Evolutionary conservation across 176 grass and related monocot species (phyloP), one percentile per base, ranked within the genome.

Genomic region (Pontederia paniculata): DNA sequence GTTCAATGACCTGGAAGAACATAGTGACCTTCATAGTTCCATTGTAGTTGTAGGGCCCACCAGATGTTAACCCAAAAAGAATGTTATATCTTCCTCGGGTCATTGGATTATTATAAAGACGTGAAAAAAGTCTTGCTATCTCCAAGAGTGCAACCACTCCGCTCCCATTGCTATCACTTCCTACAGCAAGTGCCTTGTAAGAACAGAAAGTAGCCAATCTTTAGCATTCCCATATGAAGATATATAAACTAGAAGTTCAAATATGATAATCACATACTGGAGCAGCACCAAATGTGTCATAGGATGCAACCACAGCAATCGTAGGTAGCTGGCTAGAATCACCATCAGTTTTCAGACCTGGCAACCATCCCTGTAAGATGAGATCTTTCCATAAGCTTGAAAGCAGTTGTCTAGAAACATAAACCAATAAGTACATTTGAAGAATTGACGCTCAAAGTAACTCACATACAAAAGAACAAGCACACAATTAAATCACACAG

Each of bases 41-140:
- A 74, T 98, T 91, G 65, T 91, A 98, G 62, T 98, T 98, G 80
- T 98, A 98, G 42, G 93, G 93, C 59, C 86, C 86, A 44, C 93
- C 93, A 68, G 93, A 91, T 52, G 86, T 98, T 77, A 98, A 80
- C 2, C 93, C 86, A 88, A 98, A 91, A 21, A 98, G 93, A 83
- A 98, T 58, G 66, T 98, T 98, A 71, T 91, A 98, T 72, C 73
- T 91, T 44, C 93, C 93, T 72, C 80, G 87, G 11, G 93, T 98
- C 68, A 80, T 88, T 76, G 93, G 80, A 69, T 81, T 88, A 79
- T 82, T 88, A 86, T 98, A 98, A 0, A 98, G 66, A 46, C 58
- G 77, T 23, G 86, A 84, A 76, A 98, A 98, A 43, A 98, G 78
- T 63, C 93, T 69, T 58, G 86, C 80, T 67, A 98, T 98, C 72